Evolutionary conservation across 331 rosid species (phyloP).

Genomic region (Malus hybrid): DNA sequence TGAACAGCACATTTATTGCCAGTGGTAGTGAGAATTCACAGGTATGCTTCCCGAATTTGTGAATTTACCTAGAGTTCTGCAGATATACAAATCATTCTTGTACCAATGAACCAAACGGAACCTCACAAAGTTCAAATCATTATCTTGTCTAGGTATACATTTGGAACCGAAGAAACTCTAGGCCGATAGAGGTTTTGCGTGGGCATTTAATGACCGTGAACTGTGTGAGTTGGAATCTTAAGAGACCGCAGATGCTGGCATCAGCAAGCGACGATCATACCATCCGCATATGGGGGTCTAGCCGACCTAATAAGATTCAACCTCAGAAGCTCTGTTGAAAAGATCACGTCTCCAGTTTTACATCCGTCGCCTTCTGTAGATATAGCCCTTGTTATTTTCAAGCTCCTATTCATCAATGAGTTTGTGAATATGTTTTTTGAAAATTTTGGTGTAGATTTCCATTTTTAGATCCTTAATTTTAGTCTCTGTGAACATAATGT

Average conservation of each 20-base stretch:
- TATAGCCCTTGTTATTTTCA: slow-evolving; percentile 17
- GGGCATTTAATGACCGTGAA: slow-evolving; percentile 78
- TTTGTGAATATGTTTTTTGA: slow-evolving; percentile 1
- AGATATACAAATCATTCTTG: background rate
- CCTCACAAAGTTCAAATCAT: background rate
- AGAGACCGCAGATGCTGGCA: slow-evolving; percentile 69
- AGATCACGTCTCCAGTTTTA: slow-evolving; percentile 2
- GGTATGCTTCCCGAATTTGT: slow-evolving; percentile 28
- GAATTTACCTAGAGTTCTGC: background rate
- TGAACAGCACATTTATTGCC: slow-evolving; percentile 56
- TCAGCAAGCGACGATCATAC: slow-evolving; percentile 82
- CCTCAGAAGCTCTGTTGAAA: slow-evolving; percentile 21
- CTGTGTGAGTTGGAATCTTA: slow-evolving; percentile 85
- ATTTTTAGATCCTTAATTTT: background rate
- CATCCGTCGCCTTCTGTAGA: background rate
- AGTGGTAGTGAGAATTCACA: slow-evolving; percentile 80
- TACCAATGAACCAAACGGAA: slow-evolving; percentile 3
- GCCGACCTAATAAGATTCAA: slow-evolving; percentile 10
- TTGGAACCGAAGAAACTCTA: slow-evolving; percentile 48
- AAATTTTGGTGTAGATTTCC: slow-evolving; percentile 8
- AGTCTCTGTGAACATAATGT: background rate
- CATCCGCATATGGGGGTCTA: slow-evolving; percentile 76
- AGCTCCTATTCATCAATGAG: slow-evolving; percentile 8
- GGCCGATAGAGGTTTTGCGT: slow-evolving; percentile 58
- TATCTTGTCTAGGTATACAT: slow-evolving; percentile 54